phyloP scores from a whole-genome alignment of 2,329 filamentous ascomycete species.

The Sclerotinia nivalis region DNA sequence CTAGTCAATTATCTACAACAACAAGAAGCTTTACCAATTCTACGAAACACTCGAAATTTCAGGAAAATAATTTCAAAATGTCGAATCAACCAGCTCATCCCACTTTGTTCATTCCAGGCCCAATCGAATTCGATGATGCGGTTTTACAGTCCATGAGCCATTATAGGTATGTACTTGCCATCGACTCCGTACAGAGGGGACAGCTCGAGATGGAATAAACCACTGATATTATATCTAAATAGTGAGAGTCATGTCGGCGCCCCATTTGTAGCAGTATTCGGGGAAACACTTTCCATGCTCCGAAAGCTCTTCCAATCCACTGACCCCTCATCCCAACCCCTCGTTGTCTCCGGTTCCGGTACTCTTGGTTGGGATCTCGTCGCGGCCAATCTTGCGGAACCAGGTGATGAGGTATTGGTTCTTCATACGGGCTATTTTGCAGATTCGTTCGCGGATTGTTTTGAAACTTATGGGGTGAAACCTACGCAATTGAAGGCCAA shows the following conservation, averaged over 20 bases:
- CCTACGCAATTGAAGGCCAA: conserved; percentile 87
- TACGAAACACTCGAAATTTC: not conserved
- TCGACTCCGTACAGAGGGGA: not conserved
- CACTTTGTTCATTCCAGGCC: conserved; percentile 91
- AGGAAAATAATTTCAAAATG: conserved; percentile 46
- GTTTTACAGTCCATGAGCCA: conserved; percentile 94
- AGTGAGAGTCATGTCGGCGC: conserved; percentile 94
- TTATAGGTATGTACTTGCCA: conserved; percentile 64
- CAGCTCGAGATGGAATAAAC: not conserved
- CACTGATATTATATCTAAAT: conserved; percentile 28
- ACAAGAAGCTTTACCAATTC: conserved; percentile 26
- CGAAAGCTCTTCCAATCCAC: conserved; percentile 94
- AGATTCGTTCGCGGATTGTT: conserved; percentile 89
- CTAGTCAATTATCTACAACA: not conserved
- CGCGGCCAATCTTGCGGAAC: conserved; percentile 87
- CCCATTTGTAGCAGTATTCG: conserved; percentile 86
- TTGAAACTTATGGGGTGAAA: conserved; percentile 86
- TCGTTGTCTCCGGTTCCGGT: conserved; percentile 90
- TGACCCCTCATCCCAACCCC: conserved; percentile 79
- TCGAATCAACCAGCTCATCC: conserved; percentile 62
- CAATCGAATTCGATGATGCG: conserved; percentile 97
- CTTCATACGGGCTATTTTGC: conserved; percentile 97
- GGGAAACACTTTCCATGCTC: conserved; percentile 83
- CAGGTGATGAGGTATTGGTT: conserved; percentile 86
- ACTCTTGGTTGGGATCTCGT: conserved; percentile 97